Evolutionary conservation across 208 protist species (phyloP), one percentile per base, ranked within the genome.

Genomic region (Wallacemonas rigidus): DNA sequence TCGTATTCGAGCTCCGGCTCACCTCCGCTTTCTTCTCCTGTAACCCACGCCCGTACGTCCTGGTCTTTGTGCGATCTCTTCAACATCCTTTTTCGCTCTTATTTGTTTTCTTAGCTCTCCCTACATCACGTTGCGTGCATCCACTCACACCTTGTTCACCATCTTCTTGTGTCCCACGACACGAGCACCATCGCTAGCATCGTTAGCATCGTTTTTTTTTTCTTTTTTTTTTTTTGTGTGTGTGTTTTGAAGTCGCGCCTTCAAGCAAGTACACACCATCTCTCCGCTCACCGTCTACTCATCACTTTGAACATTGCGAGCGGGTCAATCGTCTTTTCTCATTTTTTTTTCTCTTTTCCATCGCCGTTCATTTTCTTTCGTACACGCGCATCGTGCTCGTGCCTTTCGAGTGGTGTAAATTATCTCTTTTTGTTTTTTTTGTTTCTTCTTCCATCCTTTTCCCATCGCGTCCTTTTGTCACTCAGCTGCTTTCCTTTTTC

Each of bases 221-320:
- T 0, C 5, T 11, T 11, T 38, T 1, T 53, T 12, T 51, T 67
- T 53, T 53, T 0, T 53, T 53, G 0, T 53, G 48, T 53, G 0
- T 15, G 9, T 71, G 44, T 76, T 65, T 65, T 76, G 62, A 11
- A 69, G 35, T 7, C 38, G 17, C 39, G 56, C 7, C 39, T 76
- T 26, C 26, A 0, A 26, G 26, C 26, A 26, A 26, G 26, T 26
- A 26, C 26, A 26, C 26, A 26, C 26, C 26, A 26, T 26, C 26
- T 26, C 26, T 26, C 26, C 26, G 26, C 26, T 26, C 26, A 26
- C 0, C 26, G 26, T 26, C 26, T 26, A 26, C 26, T 26, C 26
- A 26, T 26, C 26, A 26, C 26, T 26, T 26, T 26, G 26, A 26
- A 26, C 26, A 26, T 26, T 26, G 26, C 26, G 26, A 26, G 26